Evolutionary conservation across 2,329 filamentous ascomycete species (phyloP), one percentile per base, ranked within the genome.

Genomic region (Botrytis hyacinthi): DNA sequence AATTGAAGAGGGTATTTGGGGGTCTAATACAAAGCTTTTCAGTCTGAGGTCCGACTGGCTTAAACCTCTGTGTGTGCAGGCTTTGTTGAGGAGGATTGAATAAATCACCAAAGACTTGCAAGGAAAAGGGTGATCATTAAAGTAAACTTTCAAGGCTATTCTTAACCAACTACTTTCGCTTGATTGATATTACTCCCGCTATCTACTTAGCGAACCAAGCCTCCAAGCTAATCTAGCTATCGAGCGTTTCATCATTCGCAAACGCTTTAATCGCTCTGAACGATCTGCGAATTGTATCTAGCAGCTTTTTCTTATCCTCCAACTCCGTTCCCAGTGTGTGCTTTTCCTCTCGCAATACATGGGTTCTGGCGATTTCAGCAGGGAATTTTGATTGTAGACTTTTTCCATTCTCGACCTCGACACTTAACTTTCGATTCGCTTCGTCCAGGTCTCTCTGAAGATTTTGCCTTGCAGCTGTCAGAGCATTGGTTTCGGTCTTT

Each of bases 401-500:
- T 32, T 57, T 29, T 6, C 51, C 3, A 29, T 32, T 57, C 14
- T 57, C 5, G n/a, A n/a, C n/a, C 51, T 7, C 51, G 5, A 14
- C 16, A 7, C n/a, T 29, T n/a, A 54, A 29, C 0, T 54, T 54
- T 16, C 7, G 51, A 54, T 54, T 54, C 14, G 26, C 51, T 54
- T 54, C n/a, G 12, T 54, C n/a, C 26, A 54, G n/a, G 0, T 18
- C 2, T 29, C 12, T 54, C 16, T 16, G 3, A 29, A 29, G 51
- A 32, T 14, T 3, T 57, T 18, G n/a, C n/a, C 7, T 29, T 6
- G 2, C n/a, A 57, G 26, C 26, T 14, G 48, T n/a, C 26, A 26
- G 48, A 14, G n/a, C 16, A 57, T 57, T 5, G 9, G 0, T 29
- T 4, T 32, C 14, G n/a, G n/a, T 1, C 0, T 8, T 3, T 18